Evolutionary conservation across 192 early-diverging fungal genomes (phyloP).

Genomic region (Coemansia sp.): DNA sequence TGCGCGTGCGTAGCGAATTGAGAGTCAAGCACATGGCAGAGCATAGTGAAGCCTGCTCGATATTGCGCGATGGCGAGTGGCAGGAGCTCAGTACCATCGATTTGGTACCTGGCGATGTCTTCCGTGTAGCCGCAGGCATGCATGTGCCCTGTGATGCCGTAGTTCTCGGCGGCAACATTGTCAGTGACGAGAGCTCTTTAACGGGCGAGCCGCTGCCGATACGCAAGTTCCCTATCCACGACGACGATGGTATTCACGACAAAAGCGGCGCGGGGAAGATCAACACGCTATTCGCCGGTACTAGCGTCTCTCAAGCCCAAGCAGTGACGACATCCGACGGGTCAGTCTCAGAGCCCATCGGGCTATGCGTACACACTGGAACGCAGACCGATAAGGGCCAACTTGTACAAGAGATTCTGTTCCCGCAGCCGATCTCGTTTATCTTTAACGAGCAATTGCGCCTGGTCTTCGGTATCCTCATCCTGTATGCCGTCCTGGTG

Average conservation of each 20-base stretch:
- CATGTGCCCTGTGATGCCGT: slow-evolving; percentile 68
- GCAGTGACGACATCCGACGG: slow-evolving; percentile 26
- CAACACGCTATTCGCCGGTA: slow-evolving; percentile 71
- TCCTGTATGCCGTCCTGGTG: slow-evolving; percentile 58
- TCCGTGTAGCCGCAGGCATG: slow-evolving; percentile 46
- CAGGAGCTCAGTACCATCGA: slow-evolving; percentile 54
- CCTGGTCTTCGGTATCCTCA: slow-evolving; percentile 59
- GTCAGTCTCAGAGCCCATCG: slow-evolving; percentile 45
- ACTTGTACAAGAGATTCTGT: slow-evolving; percentile 65
- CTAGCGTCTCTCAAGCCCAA: slow-evolving; percentile 60
- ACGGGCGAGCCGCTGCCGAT: slow-evolving; percentile 78
- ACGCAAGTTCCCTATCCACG: slow-evolving; percentile 69
- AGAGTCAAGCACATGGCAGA: slow-evolving; percentile 63
- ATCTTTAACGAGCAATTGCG: slow-evolving; percentile 68
- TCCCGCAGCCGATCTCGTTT: slow-evolving; percentile 62
- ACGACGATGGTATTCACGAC: slow-evolving; percentile 57
- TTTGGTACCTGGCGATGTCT: slow-evolving; percentile 67
- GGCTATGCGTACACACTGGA: slow-evolving; percentile 29
- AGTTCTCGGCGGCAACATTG: slow-evolving; percentile 65
- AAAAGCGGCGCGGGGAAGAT: slow-evolving; percentile 54
- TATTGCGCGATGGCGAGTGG: slow-evolving; percentile 67
- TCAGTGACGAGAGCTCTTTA: slow-evolving; percentile 72
- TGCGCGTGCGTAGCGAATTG: slow-evolving; percentile 54
- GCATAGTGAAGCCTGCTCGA: slow-evolving; percentile 40
- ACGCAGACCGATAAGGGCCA: slow-evolving; percentile 63